Percentiles rank a stretch among this genome's conserved stretches.
Evolutionary conservation across 352 stramenopile species (phyloP).

Genomic region (Blastocystis hominis): DNA sequence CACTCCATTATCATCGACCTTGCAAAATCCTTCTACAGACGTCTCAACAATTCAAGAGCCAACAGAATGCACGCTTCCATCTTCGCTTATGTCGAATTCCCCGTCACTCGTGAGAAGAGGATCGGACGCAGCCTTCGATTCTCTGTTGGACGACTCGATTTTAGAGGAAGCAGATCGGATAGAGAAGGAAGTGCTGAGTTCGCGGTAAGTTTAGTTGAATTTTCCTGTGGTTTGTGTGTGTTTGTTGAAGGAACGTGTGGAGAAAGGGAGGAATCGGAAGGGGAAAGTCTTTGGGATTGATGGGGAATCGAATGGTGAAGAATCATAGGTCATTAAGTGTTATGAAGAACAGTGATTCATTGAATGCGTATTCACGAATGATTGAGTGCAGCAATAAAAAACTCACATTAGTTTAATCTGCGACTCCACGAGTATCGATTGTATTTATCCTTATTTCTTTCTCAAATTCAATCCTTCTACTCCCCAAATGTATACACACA

Average conservation of each 20-base stretch:
- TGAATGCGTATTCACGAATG: neutral
- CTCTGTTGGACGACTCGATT: neutral
- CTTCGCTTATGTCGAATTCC: neutral
- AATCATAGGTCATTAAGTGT: too few species aligned
- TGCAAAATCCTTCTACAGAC: neutral
- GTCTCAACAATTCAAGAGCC: too few species aligned
- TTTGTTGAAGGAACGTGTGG: too few species aligned
- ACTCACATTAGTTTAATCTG: conserved; percentile 27
- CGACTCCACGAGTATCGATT: conserved; percentile 32
- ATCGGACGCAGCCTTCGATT: neutral
- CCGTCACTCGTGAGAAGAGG: neutral
- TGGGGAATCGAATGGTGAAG: too few species aligned
- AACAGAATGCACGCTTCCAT: neutral
- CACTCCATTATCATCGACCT: neutral
- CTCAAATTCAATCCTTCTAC: neutral
- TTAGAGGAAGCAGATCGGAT: neutral
- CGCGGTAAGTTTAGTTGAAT: neutral
- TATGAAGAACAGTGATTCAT: too few species aligned
- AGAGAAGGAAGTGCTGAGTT: neutral
- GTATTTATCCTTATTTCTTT: neutral
- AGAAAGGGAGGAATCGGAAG: too few species aligned
- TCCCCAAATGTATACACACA: neutral
- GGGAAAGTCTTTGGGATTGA: too few species aligned
- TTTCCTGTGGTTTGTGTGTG: neutral
- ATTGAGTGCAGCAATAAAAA: neutral